Base-by-base conservation (phyloP, 2,329 filamentous ascomycete species). In the Xylariaceae sp. region DNA sequence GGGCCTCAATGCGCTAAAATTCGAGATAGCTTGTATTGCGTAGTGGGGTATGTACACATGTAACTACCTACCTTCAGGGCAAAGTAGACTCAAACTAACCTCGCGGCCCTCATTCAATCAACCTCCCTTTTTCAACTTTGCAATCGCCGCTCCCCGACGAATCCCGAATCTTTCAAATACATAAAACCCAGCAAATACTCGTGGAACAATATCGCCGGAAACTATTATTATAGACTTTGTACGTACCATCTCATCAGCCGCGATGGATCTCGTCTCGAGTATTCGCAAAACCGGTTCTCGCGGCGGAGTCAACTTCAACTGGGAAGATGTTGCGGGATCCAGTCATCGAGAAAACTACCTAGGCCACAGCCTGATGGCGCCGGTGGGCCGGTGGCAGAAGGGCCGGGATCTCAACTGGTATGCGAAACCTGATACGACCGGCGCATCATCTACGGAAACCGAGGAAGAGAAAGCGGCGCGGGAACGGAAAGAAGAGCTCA, bases 241-340 rank as follows among this genome's bases (percentile, higher is more conserved):
- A 48, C 40, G n/a, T 20, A 50, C 23, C 21, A 19, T 40, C 6
- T 12, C 16, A 29, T 40, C 20, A 37, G 2, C 26, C 48, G 53
- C 57, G 54, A 97, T 99, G 95, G 95, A 99, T 82, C 84, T 99
- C 52, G 86, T 98, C 52, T 90, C 93, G 57, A 91, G 90, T 42
- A 89, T 99, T 60, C 91, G 93, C 70, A 98, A 99, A 77, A 78
- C 81, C 18, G 93, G 96, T 73, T 95, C 91, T 67, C 89, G 95
- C 64, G 95, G 95, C 69, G 95, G 95, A 71, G 89, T 89, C 74
- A 92, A 97, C 74, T 99, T 99, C 79, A 93, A 88, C 76, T 98
- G 95, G 95, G 90, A 93, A 63, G 92, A 97, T 65, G 93, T 99
- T 70, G 89, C 93, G 72, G 86, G 81, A 63, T 96, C 92, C 48